Evolutionary conservation across 495 filamentous ascomycete genomes (phyloP).

Genomic region (Xylaria castorea): DNA sequence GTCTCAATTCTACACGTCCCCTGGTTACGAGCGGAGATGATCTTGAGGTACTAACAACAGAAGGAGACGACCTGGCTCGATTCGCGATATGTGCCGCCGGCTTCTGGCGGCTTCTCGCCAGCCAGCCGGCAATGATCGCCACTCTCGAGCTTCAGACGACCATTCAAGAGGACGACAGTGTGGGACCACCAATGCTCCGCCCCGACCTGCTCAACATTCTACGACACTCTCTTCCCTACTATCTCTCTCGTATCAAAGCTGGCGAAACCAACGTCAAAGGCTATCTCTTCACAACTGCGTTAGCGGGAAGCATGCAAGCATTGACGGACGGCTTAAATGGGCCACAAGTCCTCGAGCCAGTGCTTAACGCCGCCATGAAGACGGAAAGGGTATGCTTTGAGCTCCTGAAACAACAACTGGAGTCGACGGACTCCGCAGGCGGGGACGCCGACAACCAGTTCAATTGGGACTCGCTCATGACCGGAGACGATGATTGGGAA

Average conservation of each 20-base stretch:
- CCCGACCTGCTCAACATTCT: conserved; percentile 57
- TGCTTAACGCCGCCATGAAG: conserved; percentile 47
- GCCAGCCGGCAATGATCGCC: conserved; percentile 53
- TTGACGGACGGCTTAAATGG: conserved; percentile 46
- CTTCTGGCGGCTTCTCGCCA: conserved; percentile 46
- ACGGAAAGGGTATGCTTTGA: conserved; percentile 39
- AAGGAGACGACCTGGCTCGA: conserved; percentile 45
- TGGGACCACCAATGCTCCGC: conserved; percentile 50
- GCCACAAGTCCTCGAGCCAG: conserved; percentile 38
- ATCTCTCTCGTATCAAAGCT: conserved; percentile 47
- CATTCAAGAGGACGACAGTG: conserved; percentile 55
- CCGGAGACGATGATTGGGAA: neutral
- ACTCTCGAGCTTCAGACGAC: conserved; percentile 51
- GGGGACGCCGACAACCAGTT: conserved; percentile 15
- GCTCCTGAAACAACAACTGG: conserved; percentile 30
- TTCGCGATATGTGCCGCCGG: conserved; percentile 50
- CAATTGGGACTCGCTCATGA: conserved; percentile 21
- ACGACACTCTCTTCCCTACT: conserved; percentile 53
- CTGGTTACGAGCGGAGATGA: conserved; percentile 5
- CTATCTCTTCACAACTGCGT: conserved; percentile 51
- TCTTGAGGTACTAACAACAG: conserved; percentile 10
- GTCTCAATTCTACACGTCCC: conserved; percentile 28
- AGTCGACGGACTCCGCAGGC: conserved; percentile 5
- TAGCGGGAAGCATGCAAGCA: conserved; percentile 54
- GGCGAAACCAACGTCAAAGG: conserved; percentile 67